Conservation (phyloP, 202 grass and related monocot species). For the Zizania palustris region DNA sequence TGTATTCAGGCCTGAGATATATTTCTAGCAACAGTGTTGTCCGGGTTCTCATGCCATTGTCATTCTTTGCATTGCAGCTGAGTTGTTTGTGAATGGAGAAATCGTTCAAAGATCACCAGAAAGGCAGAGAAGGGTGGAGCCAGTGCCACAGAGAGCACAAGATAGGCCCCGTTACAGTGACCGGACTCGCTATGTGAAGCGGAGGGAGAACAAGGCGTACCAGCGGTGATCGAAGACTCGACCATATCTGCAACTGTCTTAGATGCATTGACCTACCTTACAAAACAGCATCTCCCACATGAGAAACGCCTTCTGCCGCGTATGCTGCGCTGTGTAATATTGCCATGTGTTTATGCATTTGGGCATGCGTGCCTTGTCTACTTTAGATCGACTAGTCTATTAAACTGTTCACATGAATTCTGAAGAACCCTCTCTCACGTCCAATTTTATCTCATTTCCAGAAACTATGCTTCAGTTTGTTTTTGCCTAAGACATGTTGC, state of each 20-base stretch:
- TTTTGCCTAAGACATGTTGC: neutral
- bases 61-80: slow-evolving; percentile 77
- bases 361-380: slow-evolving; percentile 5
- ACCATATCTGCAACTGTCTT: neutral
- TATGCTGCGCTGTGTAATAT: slow-evolving; percentile 17
- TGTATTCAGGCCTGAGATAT: neutral
- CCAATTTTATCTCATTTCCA: neutral
- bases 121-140: slow-evolving; percentile 91
- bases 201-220: slow-evolving; percentile 72
- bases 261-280: neutral
- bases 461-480: neutral
- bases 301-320: neutral
- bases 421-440: neutral
- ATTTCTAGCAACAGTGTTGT: neutral
- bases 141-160: slow-evolving; percentile 82
- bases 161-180: slow-evolving; percentile 88
- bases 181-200: slow-evolving; percentile 83
- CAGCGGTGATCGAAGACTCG: slow-evolving; percentile 23
- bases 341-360: slow-evolving; percentile 22
- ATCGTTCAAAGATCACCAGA: slow-evolving; percentile 89
- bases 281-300: neutral
- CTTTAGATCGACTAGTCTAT: neutral
- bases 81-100: slow-evolving; percentile 89
- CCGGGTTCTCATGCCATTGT: slow-evolving; percentile 26
- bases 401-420: neutral